Conservation (phyloP, 1,284 basidiomycete genomes). For the Lignosus rhinocerotis region DNA sequence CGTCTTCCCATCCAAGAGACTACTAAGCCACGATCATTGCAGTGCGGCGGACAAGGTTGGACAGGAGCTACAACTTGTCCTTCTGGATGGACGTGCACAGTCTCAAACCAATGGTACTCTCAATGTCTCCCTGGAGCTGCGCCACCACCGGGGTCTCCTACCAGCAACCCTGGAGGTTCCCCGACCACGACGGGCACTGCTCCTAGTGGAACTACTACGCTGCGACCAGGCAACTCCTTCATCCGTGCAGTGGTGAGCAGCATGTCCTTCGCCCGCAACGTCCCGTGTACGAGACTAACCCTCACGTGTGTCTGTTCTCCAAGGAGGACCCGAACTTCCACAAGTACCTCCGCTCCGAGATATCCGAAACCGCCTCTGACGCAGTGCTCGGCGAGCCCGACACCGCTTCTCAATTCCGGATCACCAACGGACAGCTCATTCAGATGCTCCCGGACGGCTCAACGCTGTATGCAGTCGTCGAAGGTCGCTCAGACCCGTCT, state of each 20-base stretch:
- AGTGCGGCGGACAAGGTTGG: conserved; percentile 41
- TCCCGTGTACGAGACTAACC: no score
- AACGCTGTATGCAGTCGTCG: conserved; percentile 51
- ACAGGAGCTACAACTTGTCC: conserved; percentile 50
- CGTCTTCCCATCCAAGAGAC: background rate
- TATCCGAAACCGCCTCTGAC: conserved; percentile 42
- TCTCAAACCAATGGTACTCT: conserved; percentile 48
- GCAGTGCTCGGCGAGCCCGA: conserved; percentile 53
- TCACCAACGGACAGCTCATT: conserved; percentile 53
- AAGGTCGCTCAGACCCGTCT: conserved; percentile 45
- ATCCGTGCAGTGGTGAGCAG: conserved; percentile 59
- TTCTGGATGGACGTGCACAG: conserved; percentile 48
- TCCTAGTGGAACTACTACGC: conserved; percentile 43
- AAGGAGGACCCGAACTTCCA: conserved; percentile 66
- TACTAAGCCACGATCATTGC: background rate
- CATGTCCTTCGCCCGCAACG: background rate
- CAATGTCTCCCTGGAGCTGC: conserved; percentile 51
- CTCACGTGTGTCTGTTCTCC: background rate
- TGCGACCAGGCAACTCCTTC: conserved; percentile 54
- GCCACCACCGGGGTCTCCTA: conserved; percentile 23
- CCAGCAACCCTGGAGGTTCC: conserved; percentile 24
- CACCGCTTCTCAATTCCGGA: conserved; percentile 56
- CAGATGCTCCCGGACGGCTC: conserved; percentile 43
- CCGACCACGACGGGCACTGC: conserved; percentile 37
- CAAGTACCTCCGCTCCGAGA: conserved; percentile 59